A percentile compares a stretch with the other conserved stretches of the same genome.
Conservation (phyloP, 2,329 filamentous ascomycete genomes). For the Ceratocystiopsis minuta region DNA sequence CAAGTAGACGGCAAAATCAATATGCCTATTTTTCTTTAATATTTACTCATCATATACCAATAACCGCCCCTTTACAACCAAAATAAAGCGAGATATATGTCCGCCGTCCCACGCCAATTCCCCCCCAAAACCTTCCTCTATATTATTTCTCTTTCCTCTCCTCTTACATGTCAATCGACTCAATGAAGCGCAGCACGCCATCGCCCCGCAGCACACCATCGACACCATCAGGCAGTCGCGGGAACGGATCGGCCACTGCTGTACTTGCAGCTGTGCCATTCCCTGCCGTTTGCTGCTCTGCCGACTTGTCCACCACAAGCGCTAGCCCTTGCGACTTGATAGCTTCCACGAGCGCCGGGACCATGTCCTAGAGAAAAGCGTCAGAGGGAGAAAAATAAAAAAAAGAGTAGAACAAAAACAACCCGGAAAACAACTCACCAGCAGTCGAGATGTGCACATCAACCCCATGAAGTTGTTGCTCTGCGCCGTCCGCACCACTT, state of each 20-base stretch:
- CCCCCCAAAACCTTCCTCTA: no score
- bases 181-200: slow-evolving; percentile 81
- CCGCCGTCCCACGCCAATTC: no score
- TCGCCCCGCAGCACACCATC: slow-evolving; percentile 75
- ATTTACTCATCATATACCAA: background rate
- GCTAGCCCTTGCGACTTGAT: slow-evolving; percentile 91
- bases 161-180: slow-evolving; percentile 55
- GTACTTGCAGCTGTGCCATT: no score
- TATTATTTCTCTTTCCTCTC: background rate
- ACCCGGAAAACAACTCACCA: slow-evolving; percentile 49
- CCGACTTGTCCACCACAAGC: slow-evolving; percentile 72
- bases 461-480: slow-evolving; percentile 97
- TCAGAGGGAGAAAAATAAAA: slow-evolving; percentile 1
- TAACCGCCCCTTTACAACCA: background rate
- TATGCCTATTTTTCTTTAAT: background rate
- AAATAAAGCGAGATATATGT: background rate
- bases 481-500: slow-evolving; percentile 80
- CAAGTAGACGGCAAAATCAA: no score
- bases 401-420: background rate
- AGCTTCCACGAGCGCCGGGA: slow-evolving; percentile 76
- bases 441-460: slow-evolving; percentile 69
- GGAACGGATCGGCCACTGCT: slow-evolving; percentile 25
- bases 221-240: slow-evolving; percentile 56
- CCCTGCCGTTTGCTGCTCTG: slow-evolving; percentile 20
- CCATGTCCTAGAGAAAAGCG: slow-evolving; percentile 51